phyloP scores from a whole-genome alignment of 2,329 filamentous ascomycete species.

The Leptographium galeiforme region DNA sequence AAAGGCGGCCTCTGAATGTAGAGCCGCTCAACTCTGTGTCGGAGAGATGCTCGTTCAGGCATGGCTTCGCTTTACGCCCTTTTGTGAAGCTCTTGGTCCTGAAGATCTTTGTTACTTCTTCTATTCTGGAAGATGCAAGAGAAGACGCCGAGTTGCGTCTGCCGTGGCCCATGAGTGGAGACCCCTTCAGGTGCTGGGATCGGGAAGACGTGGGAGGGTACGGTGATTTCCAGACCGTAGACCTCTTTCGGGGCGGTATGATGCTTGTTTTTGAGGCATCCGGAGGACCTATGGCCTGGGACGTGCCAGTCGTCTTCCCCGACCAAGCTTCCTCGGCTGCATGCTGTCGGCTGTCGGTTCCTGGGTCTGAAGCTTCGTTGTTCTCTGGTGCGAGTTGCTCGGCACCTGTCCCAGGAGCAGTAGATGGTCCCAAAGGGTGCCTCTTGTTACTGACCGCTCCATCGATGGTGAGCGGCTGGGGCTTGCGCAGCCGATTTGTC shows the following conservation, averaged over 20 bases:
- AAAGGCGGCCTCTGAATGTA: conserved; percentile 8
- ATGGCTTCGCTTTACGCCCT: neutral
- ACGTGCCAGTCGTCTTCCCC: too few relatives aligned
- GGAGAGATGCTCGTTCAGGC: conserved; percentile 5
- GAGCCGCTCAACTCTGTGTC: conserved; percentile 8
- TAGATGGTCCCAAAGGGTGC: conserved; percentile 1
- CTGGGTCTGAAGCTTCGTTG: too few relatives aligned
- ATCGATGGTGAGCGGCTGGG: conserved; percentile 15
- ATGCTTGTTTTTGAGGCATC: neutral
- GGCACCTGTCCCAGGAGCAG: neutral
- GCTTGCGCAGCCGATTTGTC: conserved; percentile 24
- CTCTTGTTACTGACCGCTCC: conserved; percentile 6
- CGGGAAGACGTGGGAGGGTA: conserved; percentile 19
- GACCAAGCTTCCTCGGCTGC: too few relatives aligned
- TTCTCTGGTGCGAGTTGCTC: too few relatives aligned
- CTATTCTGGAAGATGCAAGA: conserved; percentile 6
- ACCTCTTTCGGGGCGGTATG: neutral
- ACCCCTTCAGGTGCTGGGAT: conserved; percentile 16
- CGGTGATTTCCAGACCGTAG: conserved; percentile 2
- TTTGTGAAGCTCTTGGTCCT: conserved; percentile 6
- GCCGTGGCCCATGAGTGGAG: conserved; percentile 4
- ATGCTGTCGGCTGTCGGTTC: too few relatives aligned
- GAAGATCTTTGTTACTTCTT: conserved; percentile 9
- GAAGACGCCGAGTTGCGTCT: conserved; percentile 11
- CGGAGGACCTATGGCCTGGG: neutral